Evolutionary conservation across 2,329 filamentous ascomycete genomes (phyloP).

Genomic region (Penicillium polonicum): DNA sequence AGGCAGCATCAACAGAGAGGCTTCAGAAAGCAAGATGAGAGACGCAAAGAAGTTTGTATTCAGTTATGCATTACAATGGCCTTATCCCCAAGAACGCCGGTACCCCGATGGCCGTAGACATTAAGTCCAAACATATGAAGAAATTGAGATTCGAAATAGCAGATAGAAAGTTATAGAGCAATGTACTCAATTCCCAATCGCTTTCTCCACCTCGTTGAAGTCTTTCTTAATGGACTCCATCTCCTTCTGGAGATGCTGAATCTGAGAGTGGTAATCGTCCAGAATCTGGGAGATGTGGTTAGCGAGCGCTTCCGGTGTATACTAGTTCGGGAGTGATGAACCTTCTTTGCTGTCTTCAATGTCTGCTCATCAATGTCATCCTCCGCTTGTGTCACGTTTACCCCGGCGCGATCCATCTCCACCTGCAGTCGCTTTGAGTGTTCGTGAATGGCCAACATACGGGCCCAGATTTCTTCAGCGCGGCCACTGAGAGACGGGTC

Average conservation of each 20-base stretch:
- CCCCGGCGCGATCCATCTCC: slow-evolving; percentile 58
- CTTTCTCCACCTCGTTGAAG: slow-evolving; percentile 55
- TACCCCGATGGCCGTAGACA: slow-evolving; percentile 25
- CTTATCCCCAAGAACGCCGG: slow-evolving; percentile 22
- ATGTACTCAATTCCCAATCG: slow-evolving; percentile 24
- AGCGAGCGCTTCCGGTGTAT: slow-evolving; percentile 22
- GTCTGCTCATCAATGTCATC: slow-evolving; percentile 57
- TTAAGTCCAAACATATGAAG: slow-evolving; percentile 14
- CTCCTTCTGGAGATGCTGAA: slow-evolving; percentile 61
- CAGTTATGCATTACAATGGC: slow-evolving; percentile 25
- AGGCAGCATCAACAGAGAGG: neutral
- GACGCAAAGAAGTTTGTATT: slow-evolving; percentile 18
- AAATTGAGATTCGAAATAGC: slow-evolving; percentile 11
- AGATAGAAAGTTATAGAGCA: slow-evolving; percentile 4
- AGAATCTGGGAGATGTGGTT: slow-evolving; percentile 43
- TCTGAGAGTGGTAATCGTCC: slow-evolving; percentile 51
- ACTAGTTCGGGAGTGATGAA: slow-evolving; percentile 34
- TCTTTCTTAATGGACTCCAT: slow-evolving; percentile 59
- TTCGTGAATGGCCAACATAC: slow-evolving; percentile 63
- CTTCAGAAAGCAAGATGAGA: neutral
- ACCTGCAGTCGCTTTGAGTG: slow-evolving; percentile 58
- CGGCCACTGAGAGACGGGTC: slow-evolving; percentile 61
- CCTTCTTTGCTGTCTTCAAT: slow-evolving; percentile 61
- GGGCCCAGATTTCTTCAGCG: slow-evolving; percentile 66
- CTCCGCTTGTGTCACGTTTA: slow-evolving; percentile 41